These are phyloP conservation scores for Heterobasidion irregulare DNA, from an alignment of 1,284 basidiomycete species.

Conservation along the genomic window DNA sequence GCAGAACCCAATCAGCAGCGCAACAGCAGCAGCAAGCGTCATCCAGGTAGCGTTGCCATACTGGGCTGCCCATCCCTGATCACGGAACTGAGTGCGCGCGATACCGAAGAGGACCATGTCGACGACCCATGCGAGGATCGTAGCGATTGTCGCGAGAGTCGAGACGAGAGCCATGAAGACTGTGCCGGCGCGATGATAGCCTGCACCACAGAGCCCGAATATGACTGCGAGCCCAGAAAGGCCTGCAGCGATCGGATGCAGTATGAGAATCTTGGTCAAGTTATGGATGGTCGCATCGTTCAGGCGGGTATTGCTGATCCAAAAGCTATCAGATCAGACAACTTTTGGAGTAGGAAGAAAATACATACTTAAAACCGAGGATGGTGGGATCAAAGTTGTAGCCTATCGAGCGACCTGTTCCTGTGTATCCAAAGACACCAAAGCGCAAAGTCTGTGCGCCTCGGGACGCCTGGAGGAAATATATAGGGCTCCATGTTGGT, in stretches of 20 bases:
- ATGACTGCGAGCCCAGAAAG: constrained; percentile 65
- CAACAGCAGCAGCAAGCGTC: constrained; percentile 61
- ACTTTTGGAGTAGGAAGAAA: neutral
- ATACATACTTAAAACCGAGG: constrained; percentile 25
- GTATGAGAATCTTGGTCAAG: constrained; percentile 64
- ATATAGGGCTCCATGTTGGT: constrained; percentile 66
- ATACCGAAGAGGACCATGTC: constrained; percentile 78
- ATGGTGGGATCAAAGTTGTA: constrained; percentile 35
- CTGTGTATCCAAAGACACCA: constrained; percentile 73
- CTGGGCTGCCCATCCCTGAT: constrained; percentile 42
- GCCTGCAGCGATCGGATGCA: constrained; percentile 73
- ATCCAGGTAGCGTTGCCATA: constrained; percentile 77
- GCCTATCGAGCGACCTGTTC: constrained; percentile 43
- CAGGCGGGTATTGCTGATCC: constrained; percentile 25
- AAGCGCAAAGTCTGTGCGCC: constrained; percentile 36
- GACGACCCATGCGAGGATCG: constrained; percentile 63
- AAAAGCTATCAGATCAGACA: constrained; percentile 4
- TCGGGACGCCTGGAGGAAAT: constrained; percentile 51
- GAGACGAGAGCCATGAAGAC: constrained; percentile 67
- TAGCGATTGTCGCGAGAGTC: constrained; percentile 54
- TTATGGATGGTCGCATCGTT: constrained; percentile 52
- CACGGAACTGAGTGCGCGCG: constrained; percentile 48
- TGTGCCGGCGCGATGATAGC: constrained; percentile 60
- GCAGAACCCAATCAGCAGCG: constrained; percentile 61
- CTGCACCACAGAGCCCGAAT: constrained; percentile 60